A percentile compares a stretch with the other conserved stretches of the same genome.
These are phyloP conservation scores for Aotearoamyces nothofagi DNA, from an alignment of 2,329 filamentous ascomycete species.

Conservation along the genomic window DNA sequence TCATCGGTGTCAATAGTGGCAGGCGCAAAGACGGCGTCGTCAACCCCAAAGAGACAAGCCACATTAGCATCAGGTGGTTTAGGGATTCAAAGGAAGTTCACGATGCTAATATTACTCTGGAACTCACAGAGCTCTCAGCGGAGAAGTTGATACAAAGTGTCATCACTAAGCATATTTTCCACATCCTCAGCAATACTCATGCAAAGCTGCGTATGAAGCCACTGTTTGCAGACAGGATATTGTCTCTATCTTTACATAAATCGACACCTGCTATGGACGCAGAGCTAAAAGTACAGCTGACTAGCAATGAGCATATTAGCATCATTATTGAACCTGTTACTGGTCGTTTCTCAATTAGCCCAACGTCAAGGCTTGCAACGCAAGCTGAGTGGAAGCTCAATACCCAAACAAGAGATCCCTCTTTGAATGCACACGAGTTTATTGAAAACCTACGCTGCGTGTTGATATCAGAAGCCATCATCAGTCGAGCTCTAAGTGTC, in stretches of 20 bases:
- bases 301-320: conserved; percentile 40
- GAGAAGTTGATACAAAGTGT: conserved; percentile 60
- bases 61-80: conserved; percentile 63
- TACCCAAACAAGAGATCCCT: conserved; percentile 32
- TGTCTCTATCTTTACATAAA: conserved; percentile 40
- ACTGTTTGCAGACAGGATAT: conserved; percentile 43
- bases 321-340: conserved; percentile 64
- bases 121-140: conserved; percentile 53
- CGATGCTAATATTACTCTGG: conserved; percentile 49
- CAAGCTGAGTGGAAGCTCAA: conserved; percentile 53
- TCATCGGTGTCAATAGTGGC: conserved; percentile 67
- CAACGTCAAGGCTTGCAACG: conserved; percentile 39
- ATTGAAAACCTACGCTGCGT: conserved; percentile 48
- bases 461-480: conserved; percentile 46
- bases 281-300: conserved; percentile 52
- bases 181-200: conserved; percentile 54
- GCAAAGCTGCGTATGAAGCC: conserved; percentile 40
- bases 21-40: conserved; percentile 25
- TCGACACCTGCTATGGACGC: conserved; percentile 54
- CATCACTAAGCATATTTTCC: conserved; percentile 59
- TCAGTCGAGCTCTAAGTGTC: conserved; percentile 40
- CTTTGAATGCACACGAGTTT: conserved; percentile 37
- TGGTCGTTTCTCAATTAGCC: conserved; percentile 58
- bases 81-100: conserved; percentile 63
- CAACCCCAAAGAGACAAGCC: conserved; percentile 32